Conservation (phyloP, 768 basidiomycete species). For the Naganishia kalamii region DNA sequence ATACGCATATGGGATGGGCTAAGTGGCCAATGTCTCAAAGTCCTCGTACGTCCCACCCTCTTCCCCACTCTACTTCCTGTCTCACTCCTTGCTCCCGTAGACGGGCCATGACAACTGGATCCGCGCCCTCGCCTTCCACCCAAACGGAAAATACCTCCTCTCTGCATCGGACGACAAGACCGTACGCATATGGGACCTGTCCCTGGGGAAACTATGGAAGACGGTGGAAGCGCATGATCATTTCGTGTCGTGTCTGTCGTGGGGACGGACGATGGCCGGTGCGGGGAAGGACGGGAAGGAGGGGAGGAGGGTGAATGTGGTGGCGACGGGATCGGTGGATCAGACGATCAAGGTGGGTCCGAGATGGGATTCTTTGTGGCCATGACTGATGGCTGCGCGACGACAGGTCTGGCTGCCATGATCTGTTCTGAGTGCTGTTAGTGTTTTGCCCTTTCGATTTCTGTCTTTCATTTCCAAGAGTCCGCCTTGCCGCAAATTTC, state of each 20-base stretch:
- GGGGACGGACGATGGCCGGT: slow-evolving; percentile 57
- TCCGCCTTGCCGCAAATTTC: not conserved
- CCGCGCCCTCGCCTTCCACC: slow-evolving; percentile 79
- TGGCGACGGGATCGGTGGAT: slow-evolving; percentile 53
- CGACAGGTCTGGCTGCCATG: slow-evolving; percentile 7
- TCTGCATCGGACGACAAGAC: slow-evolving; percentile 90
- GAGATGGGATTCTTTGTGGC: not conserved
- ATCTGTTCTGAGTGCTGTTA: not conserved
- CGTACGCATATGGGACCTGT: slow-evolving; percentile 79
- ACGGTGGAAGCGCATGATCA: slow-evolving; percentile 80
- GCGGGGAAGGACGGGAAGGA: slow-evolving; percentile 29
- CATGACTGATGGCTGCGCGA: not conserved
- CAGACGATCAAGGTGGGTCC: slow-evolving; percentile 48
- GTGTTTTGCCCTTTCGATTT: slow-evolving; percentile 4
- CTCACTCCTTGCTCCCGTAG: slow-evolving; percentile 20
- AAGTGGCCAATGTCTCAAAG: slow-evolving; percentile 68
- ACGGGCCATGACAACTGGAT: slow-evolving; percentile 75
- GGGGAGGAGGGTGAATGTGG: slow-evolving; percentile 50
- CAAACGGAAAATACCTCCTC: slow-evolving; percentile 79
- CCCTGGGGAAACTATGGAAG: slow-evolving; percentile 74
- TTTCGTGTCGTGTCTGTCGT: slow-evolving; percentile 72
- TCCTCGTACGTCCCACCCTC: slow-evolving; percentile 53
- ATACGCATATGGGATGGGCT: slow-evolving; percentile 86
- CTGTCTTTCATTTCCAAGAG: not conserved
- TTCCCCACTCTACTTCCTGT: not conserved